phyloP scores from a whole-genome alignment of 2,329 filamentous ascomycete genomes.

The Calycina marina region DNA sequence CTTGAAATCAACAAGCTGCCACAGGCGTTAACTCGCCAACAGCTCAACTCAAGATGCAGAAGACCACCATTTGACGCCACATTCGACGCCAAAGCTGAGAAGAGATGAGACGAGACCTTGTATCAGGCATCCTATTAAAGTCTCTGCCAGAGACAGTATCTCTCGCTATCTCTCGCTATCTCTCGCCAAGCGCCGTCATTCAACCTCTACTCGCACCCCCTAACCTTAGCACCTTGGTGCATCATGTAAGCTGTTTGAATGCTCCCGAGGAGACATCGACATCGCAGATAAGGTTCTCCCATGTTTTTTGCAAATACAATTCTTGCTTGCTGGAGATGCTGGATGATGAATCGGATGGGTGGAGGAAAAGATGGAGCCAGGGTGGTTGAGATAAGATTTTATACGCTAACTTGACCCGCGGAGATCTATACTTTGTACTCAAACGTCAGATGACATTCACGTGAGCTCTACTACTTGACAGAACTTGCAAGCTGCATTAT shows the following conservation, averaged over 20 bases:
- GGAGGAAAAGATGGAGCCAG: not conserved
- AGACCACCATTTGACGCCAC: too few species aligned
- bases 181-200: not conserved
- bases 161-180: not conserved
- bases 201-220: not conserved
- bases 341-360: not conserved
- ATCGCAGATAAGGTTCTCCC: not conserved
- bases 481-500: too few species aligned
- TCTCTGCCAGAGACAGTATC: not conserved
- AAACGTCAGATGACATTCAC: not conserved
- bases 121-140: too few species aligned
- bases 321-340: not conserved
- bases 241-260: not conserved
- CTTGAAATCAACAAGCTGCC: not conserved
- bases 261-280: not conserved
- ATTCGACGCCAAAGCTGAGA: too few species aligned
- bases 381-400: not conserved
- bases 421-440: too few species aligned
- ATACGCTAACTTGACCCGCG: not conserved
- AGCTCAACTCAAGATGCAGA: not conserved
- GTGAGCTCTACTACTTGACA: too few species aligned
- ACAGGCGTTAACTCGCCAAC: not conserved
- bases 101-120: too few species aligned
- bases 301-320: too few species aligned
- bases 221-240: not conserved